Conservation (phyloP, 805 yeast species). For the Helenozyma rhizophorensis region DNA sequence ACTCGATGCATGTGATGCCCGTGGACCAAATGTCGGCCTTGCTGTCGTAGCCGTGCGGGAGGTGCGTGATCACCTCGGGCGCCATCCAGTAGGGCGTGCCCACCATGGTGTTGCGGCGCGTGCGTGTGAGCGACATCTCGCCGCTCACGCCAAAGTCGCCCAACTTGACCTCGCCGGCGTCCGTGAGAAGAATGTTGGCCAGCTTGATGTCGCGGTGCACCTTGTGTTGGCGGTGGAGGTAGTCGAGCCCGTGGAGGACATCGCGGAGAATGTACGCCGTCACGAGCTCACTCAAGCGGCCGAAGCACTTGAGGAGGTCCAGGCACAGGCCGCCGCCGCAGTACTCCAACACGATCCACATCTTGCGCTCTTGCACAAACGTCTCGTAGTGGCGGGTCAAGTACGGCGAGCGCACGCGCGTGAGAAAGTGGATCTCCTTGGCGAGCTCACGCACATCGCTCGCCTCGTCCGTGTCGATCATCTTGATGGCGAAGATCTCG, state of each 20-base stretch:
- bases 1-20: conserved; percentile 88
- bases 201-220: conserved; percentile 90
- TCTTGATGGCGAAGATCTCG: conserved; percentile 75
- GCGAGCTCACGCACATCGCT: conserved; percentile 64
- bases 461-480: conserved; percentile 73
- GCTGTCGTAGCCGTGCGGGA: conserved; percentile 61
- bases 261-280: conserved; percentile 50
- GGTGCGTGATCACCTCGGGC: conserved; percentile 75
- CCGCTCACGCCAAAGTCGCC: conserved; percentile 96
- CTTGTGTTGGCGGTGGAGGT: conserved; percentile 68
- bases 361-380: conserved; percentile 54
- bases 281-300: conserved; percentile 51
- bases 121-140: conserved; percentile 53
- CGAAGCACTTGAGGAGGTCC: conserved; percentile 59
- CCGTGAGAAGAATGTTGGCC: conserved; percentile 78
- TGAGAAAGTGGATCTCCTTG: conserved; percentile 72
- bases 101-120: conserved; percentile 71
- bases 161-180: conserved; percentile 64
- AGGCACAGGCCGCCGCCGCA: conserved; percentile 94
- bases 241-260: conserved; percentile 65
- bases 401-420: conserved; percentile 31
- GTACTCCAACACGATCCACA: conserved; percentile 93
- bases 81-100: conserved; percentile 99
- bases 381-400: conserved; percentile 65
- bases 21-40: conserved; percentile 95